Base-by-base conservation (phyloP, 805 yeast genomes). In the Suhomyces kilbournensis region DNA sequence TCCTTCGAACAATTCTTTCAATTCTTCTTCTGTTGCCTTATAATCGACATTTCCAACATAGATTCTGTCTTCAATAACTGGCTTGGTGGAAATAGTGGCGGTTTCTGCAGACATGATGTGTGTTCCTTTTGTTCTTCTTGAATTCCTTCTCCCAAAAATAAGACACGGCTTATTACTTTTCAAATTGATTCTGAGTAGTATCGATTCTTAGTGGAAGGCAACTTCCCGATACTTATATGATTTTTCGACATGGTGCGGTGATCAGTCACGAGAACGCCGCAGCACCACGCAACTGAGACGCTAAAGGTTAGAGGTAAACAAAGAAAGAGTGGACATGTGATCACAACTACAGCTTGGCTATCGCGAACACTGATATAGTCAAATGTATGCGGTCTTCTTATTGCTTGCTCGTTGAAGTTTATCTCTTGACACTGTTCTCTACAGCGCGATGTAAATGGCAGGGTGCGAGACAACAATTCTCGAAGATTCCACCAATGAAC, bases 1-100 rank as follows among this genome's bases (percentile, higher is more conserved):
- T 20, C 76, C 83, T 50, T 67, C 66, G 62, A 83, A 83, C 58
- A 80, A 74, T 43, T 72, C 77, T 50, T 74, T 74, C 54, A 84
- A 65, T 44, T 74, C 78, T 22, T 69, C 74, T 54, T 71, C 75
- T 43, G 72, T 70, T 53, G 77, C 74, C 53, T 66, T 67, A 63
- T 65, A 75, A 58, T 75, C 75, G 48, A 75, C 71, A 54, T 75
- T 75, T 25, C 78, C 78, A 47, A 75, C 65, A 61, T 72, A 75
- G 56, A 75, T 66, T 70, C 79, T 76, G 47, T 75, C 73, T 52
- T 76, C 80, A 55, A 77, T 71, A 53, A 69, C 57, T 46, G 64
- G 62, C 51, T 67, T 64, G 47, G 30, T 30, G 38, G 54, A 49
- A 47, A 53, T 46, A 46, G 65, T 28, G 46, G 32, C 26, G 49